These are phyloP conservation scores for Picocystis sp. DNA, from an alignment of 163 green algal species.

Conservation along the genomic window DNA sequence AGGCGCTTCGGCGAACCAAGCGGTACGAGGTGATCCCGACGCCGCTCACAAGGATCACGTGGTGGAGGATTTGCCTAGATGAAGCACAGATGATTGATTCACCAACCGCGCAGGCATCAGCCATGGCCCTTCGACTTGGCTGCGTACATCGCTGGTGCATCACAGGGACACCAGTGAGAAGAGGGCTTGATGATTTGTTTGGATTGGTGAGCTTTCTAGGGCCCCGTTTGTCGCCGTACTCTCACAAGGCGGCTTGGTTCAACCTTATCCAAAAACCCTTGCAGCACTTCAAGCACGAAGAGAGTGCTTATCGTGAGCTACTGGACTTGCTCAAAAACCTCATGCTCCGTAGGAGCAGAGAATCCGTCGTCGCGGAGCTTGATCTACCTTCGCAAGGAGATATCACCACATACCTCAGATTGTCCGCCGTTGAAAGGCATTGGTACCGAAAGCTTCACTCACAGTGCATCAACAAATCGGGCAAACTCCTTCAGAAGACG, in stretches of 20 bases:
- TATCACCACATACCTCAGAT: slow-evolving; percentile 25
- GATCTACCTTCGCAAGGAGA: slow-evolving; percentile 41
- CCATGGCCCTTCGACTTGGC: slow-evolving; percentile 56
- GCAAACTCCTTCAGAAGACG: background rate
- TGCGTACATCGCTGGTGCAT: slow-evolving; percentile 54
- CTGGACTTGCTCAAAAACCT: slow-evolving; percentile 16
- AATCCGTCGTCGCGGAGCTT: slow-evolving; percentile 50
- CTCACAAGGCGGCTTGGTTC: too few relatives aligned
- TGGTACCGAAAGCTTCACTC: slow-evolving; percentile 60
- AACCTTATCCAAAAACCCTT: too few relatives aligned
- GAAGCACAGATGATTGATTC: slow-evolving; percentile 84
- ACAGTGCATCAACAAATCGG: slow-evolving; percentile 5
- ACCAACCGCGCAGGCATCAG: slow-evolving; percentile 42
- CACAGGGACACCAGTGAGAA: slow-evolving; percentile 55
- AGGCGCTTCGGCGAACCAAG: background rate
- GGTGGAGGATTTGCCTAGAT: slow-evolving; percentile 80
- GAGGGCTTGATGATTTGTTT: slow-evolving; percentile 55
- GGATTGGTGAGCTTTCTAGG: slow-evolving; percentile 55
- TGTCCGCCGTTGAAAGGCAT: slow-evolving; percentile 57
- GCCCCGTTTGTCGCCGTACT: background rate
- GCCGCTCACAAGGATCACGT: slow-evolving; percentile 67
- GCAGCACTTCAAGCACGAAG: too few relatives aligned
- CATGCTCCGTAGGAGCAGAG: slow-evolving; percentile 58
- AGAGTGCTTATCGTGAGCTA: too few relatives aligned
- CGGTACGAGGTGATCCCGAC: slow-evolving; percentile 62